These are phyloP conservation scores for Hyphopichia khmerensis DNA, from an alignment of 1,139 yeast genomes.

Conservation along the genomic window DNA sequence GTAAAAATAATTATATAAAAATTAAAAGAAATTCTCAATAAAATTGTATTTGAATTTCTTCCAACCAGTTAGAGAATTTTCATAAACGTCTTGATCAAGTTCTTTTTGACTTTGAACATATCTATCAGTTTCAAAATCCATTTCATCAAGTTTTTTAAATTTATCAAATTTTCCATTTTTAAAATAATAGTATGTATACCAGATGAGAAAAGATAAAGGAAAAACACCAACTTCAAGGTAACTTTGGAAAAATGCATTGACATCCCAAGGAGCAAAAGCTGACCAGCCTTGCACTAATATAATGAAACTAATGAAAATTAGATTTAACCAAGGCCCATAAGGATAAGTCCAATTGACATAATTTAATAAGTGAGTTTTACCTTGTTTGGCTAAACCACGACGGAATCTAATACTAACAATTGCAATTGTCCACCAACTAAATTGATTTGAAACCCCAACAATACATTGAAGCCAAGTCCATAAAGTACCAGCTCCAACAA, in stretches of 20 bases:
- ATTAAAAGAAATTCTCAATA: slow-evolving; percentile 24
- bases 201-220: slow-evolving; percentile 32
- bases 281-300: slow-evolving; percentile 50
- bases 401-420: slow-evolving; percentile 41
- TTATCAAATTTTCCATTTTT: slow-evolving; percentile 39
- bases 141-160: slow-evolving; percentile 48
- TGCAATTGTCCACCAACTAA: slow-evolving; percentile 44
- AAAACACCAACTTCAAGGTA: slow-evolving; percentile 41
- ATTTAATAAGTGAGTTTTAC: slow-evolving; percentile 32
- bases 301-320: slow-evolving; percentile 33
- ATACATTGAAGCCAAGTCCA: slow-evolving; percentile 47
- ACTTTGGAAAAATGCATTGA: slow-evolving; percentile 31
- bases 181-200: slow-evolving; percentile 51
- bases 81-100: slow-evolving; percentile 32
- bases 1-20: neutral
- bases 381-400: slow-evolving; percentile 36
- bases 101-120: slow-evolving; percentile 55
- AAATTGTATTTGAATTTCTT: slow-evolving; percentile 35
- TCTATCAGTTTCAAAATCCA: slow-evolving; percentile 64
- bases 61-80: slow-evolving; percentile 47
- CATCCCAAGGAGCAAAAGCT: slow-evolving; percentile 50
- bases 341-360: slow-evolving; percentile 45
- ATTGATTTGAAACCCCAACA: slow-evolving; percentile 44
- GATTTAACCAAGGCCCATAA: slow-evolving; percentile 40
- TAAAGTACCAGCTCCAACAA: slow-evolving; percentile 42